Evolutionary conservation across 2,329 filamentous ascomycete genomes (phyloP), one percentile per base, ranked within the genome.

Genomic region (Stagonosporopsis tanaceti): DNA sequence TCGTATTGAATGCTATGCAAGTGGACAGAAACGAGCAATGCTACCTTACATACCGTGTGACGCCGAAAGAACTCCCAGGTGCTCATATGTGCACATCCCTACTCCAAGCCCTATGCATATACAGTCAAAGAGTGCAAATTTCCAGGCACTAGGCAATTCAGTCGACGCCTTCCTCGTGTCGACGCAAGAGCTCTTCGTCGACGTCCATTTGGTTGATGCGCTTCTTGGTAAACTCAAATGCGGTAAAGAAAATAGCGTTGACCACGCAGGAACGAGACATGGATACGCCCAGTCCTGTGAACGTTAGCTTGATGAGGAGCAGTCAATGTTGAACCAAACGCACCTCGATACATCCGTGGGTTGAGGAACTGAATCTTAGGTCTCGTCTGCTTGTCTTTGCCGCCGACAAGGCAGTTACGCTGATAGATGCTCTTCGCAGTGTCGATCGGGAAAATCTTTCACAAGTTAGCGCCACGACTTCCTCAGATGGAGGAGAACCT

Each of bases 211-310:
- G 62, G 59, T 84, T 84, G 72, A 84, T 81, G 47, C 75, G 73
- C 69, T 82, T 84, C 77, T 95, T 95, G 68, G 91, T 84, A 68
- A 92, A 88, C 78, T 96, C 92, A 73, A 95, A 96, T 37, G 88
- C 89, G 40, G 90, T 93, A 79, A 96, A 96, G 82, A 96, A 96
- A 68, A 96, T 90, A 64, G 91, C 91, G 74, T 96, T 96, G 66
- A 95, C 88, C 50, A 92, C 82, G 68, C 90, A 93, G 12, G 91
- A 93, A 53, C 92, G 87, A 64, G 87, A 85, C 87, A 95, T 93
- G 35, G 90, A 93, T 25, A 95, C 91, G 22, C 88, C 90, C 3
- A 96, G 82, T 28, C 81, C 79, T 81, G n/a, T 8, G 4, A 14
- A 3, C 5, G 17, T 68, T 28, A 61, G 56, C 51, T 47, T 11